Base-by-base conservation (phyloP, 257 asterid genomes). In the Handroanthus guayacan region DNA sequence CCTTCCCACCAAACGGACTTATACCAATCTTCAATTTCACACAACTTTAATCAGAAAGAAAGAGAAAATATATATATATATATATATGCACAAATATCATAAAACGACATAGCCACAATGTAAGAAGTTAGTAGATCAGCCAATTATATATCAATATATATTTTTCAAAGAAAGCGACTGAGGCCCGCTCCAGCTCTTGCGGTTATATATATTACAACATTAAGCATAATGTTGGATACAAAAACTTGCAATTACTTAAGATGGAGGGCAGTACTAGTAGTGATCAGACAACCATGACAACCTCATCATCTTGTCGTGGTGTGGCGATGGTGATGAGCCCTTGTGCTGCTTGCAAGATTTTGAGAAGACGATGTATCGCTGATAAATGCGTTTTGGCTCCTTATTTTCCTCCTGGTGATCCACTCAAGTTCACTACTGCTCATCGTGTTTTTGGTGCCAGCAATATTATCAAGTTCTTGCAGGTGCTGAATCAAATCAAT, bases 381-480 rank as follows among this genome's bases (percentile, higher is more conserved):
- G 92, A 91, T 4, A 90, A 90, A 72, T 90, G 96, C 48, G 92
- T 90, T 9, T 65, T 90, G 68, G 94, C 94, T 12, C 97, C 97
- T 9, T 89, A 90, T 77, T 90, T 90, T 45, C 97, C 96, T 20
- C 97, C 92, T 17, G 81, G 71, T 69, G 92, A 90, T 67, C 97
- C 97, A 0, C 69, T 90, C 84, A 90, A 90, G 76, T 90, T 90
- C 75, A 85, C 92, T 2, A 91, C 89, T 36, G 97, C 97, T 77
- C 97, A 91, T 70, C 96, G 97, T 14, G 92, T 91, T 4, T 91
- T 89, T 31, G 97, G 97, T n/a, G 97, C 97, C 47, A 91, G 97
- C 78, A 91, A 91, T 41, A 86, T 91, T 3, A 91, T 89, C 87
- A 91, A 91, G 88, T 80, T 89, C 78, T 82, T 91, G 79, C 97